Percentiles rank a stretch among this genome's conserved stretches.
These are phyloP conservation scores for Pyrus betulifolia DNA, from an alignment of 306 rosid species.

Conservation along the genomic window DNA sequence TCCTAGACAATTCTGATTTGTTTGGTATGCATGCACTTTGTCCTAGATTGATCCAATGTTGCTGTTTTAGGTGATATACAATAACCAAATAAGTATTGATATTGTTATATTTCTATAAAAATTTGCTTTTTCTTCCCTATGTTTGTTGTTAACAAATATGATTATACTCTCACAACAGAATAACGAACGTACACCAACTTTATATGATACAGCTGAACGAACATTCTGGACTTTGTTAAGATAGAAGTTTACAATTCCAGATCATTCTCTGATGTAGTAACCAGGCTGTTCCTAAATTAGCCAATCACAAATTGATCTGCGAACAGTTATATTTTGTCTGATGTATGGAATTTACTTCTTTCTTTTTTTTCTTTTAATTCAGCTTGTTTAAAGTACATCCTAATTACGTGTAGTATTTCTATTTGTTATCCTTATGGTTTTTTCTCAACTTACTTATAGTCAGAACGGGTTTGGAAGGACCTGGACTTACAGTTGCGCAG, in stretches of 20 bases:
- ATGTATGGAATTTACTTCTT: not conserved
- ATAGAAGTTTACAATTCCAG: not conserved
- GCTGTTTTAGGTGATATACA: not conserved
- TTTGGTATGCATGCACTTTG: not conserved
- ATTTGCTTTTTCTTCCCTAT: not conserved
- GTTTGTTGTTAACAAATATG: not conserved
- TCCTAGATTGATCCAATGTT: not conserved
- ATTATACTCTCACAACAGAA: not conserved
- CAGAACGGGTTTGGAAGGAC: slow-evolving; percentile 95
- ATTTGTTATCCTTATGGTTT: slow-evolving; percentile 5
- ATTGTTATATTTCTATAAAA: not conserved
- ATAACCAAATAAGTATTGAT: not conserved
- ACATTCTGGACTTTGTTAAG: not conserved
- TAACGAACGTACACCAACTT: not conserved
- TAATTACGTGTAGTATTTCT: not conserved
- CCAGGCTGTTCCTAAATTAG: not conserved
- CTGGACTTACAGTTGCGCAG: slow-evolving; percentile 87
- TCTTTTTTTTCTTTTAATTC: not conserved
- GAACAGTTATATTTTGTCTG: not conserved
- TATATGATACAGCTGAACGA: not conserved
- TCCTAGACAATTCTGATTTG: not conserved
- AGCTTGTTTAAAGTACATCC: not conserved
- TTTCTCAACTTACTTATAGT: slow-evolving; percentile 38
- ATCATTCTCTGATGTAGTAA: not conserved
- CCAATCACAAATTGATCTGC: not conserved